These are phyloP conservation scores for Cladobotryum mycophilum DNA, from an alignment of 2,329 filamentous ascomycete species.

Conservation along the genomic window DNA sequence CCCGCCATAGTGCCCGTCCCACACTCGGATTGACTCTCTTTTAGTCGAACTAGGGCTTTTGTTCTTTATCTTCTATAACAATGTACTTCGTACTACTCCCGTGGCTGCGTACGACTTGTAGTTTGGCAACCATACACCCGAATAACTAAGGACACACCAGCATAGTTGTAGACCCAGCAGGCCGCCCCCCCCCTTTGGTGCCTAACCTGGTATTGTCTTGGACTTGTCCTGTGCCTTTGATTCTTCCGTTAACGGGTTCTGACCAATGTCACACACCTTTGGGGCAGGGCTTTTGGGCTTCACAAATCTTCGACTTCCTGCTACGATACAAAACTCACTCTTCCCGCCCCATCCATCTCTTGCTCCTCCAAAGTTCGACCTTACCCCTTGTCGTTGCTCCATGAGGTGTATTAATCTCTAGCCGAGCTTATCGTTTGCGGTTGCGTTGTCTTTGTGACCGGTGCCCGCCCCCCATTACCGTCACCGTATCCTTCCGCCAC, in stretches of 20 bases:
- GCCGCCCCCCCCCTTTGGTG: slow-evolving; percentile 17
- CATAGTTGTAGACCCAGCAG: slow-evolving; percentile 4
- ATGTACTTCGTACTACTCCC: slow-evolving; percentile 10
- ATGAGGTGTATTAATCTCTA: background rate
- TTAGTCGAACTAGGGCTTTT: slow-evolving; percentile 9
- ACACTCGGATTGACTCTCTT: slow-evolving; percentile 8
- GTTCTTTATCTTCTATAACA: background rate
- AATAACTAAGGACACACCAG: slow-evolving; percentile 14
- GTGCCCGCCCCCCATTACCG: background rate
- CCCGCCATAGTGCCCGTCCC: slow-evolving; percentile 7
- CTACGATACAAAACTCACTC: slow-evolving; percentile 8
- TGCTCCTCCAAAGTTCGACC: slow-evolving; percentile 1
- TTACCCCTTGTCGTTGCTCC: slow-evolving; percentile 5
- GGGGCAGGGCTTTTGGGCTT: slow-evolving; percentile 11
- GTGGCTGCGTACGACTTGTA: slow-evolving; percentile 5
- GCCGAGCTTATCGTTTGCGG: background rate
- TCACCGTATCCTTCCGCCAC: background rate
- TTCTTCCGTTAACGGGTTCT: slow-evolving; percentile 9
- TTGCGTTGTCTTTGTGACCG: background rate
- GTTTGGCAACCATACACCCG: slow-evolving; percentile 11
- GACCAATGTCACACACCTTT: slow-evolving; percentile 7
- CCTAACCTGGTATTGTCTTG: slow-evolving; percentile 20
- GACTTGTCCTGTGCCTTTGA: slow-evolving; percentile 8
- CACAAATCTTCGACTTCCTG: slow-evolving; percentile 9
- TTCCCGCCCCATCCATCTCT: slow-evolving; percentile 4